Evolutionary conservation across 2,329 filamentous ascomycete species (phyloP), one percentile per base, ranked within the genome.

Genomic region (Tolypocladium amazonense): DNA sequence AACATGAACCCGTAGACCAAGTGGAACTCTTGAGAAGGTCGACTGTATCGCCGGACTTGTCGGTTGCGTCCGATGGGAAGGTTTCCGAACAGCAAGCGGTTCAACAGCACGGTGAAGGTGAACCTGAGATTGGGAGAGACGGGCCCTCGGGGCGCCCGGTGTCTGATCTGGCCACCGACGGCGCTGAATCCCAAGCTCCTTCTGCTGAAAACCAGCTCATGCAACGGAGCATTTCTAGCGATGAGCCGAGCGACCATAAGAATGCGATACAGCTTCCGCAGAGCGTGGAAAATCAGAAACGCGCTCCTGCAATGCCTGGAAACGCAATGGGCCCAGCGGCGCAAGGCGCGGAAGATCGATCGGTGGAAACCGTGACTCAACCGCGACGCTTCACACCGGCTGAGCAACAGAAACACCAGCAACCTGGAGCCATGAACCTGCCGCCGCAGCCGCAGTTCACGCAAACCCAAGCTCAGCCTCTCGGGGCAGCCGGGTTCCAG

Each of bases 21-120:
- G 56, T 56, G 4, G 63, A 59, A 11, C 18, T 55, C 6, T n/a
- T 59, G n/a, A 52, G 55, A 25, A 56, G 38, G 4, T 50, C 54
- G 9, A 60, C 58, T 8, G 59, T 63, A n/a, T 64, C 62, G 18
- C 63, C 63, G 2, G 60, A 62, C 9, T 27, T 56, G 30, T 64
- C 60, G 25, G 45, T 53, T 0, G 27, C 55, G 4, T 64, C 62
- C 4, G 62, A 59, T 35, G 45, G 33, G 39, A 56, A 56, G 18
- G 33, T 23, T 23, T 43, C n/a, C 23, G 50, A 43, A 3, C 50
- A 45, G n/a, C 39, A 58, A 38, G 11, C 50, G n/a, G 15, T 12
- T 27, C 54, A 56, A 18, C 20, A 15, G 18, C 23, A 12, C 15
- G 11, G 23, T 15, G 25, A 57, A 20, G 12, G 20, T 23, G 30